A percentile compares a stretch with the other conserved stretches of the same genome.
phyloP scores from a whole-genome alignment of 805 yeast species.

The Lipomyces starkeyi region DNA sequence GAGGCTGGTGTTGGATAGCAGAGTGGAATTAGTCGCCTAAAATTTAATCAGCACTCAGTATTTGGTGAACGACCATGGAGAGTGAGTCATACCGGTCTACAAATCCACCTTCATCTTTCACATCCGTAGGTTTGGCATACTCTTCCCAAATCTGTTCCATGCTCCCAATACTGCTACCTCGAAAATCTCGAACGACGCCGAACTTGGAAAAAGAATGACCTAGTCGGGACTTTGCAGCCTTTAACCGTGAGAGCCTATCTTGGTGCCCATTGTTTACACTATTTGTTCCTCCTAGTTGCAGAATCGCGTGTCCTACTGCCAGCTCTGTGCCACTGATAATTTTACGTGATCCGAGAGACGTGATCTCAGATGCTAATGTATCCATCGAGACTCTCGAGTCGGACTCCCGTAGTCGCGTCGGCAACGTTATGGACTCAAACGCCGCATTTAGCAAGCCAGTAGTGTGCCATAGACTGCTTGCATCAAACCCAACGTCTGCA shows the following conservation, averaged over 20 bases:
- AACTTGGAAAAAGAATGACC: slow-evolving; percentile 9
- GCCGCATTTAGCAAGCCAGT: slow-evolving; percentile 31
- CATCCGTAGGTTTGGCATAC: slow-evolving; percentile 5
- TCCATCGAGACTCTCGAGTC: slow-evolving; percentile 10
- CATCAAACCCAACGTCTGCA: slow-evolving; percentile 11
- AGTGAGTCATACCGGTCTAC: background rate
- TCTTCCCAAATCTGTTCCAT: slow-evolving; percentile 7
- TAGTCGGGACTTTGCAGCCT: background rate
- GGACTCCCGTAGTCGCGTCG: slow-evolving; percentile 20
- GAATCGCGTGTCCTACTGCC: slow-evolving; percentile 9
- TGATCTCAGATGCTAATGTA: slow-evolving; percentile 16
- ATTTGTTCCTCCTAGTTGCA: slow-evolving; percentile 12
- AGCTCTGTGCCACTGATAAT: slow-evolving; percentile 22
- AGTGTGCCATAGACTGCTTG: slow-evolving; percentile 33
- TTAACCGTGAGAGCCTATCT: slow-evolving; percentile 10
- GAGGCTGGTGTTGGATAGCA: slow-evolving; percentile 13
- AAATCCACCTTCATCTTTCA: background rate
- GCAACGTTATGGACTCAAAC: slow-evolving; percentile 37
- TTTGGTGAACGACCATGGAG: background rate
- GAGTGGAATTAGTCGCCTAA: slow-evolving; percentile 1
- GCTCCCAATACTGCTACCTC: background rate
- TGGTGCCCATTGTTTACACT: slow-evolving; percentile 5
- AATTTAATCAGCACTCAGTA: background rate
- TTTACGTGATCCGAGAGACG: slow-evolving; percentile 14
- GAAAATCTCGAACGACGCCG: slow-evolving; percentile 12